phyloP scores from a whole-genome alignment of 352 stramenopile species.

The Globisporangium heterothallicum region DNA sequence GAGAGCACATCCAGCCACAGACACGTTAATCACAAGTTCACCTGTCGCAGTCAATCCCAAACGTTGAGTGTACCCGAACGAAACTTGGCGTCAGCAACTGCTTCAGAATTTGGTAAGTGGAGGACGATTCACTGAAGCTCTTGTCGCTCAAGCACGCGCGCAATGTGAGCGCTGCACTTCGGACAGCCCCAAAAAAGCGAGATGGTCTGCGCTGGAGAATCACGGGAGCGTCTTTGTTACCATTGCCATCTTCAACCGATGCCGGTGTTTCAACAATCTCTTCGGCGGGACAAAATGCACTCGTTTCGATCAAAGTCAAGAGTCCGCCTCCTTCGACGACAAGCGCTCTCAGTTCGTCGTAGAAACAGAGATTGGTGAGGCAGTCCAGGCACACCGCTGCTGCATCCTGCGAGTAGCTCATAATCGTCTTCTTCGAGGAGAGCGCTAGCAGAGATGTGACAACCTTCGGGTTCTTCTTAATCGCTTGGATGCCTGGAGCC shows the following conservation, averaged over 20 bases:
- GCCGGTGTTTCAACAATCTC: conserved; percentile 20
- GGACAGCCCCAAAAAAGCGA: conserved; percentile 45
- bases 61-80: conserved; percentile 59
- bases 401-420: conserved; percentile 49
- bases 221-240: conserved; percentile 13
- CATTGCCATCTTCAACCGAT: conserved; percentile 20
- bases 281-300: conserved; percentile 56
- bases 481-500: conserved; percentile 31
- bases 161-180: conserved; percentile 50
- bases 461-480: conserved; percentile 54
- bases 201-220: conserved; percentile 25
- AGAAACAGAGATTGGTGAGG: conserved; percentile 55
- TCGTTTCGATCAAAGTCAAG: conserved; percentile 59
- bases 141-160: conserved; percentile 51
- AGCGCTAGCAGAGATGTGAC: conserved; percentile 57
- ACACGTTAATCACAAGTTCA: background rate
- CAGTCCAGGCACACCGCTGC: conserved; percentile 55
- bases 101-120: conserved; percentile 50
- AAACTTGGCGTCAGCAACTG: conserved; percentile 80
- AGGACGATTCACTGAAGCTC: conserved; percentile 23
- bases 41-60: conserved; percentile 1
- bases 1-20: background rate
- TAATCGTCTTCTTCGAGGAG: conserved; percentile 53
- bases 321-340: conserved; percentile 64
- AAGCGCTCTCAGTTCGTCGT: conserved; percentile 42